Conservation (phyloP, 805 yeast genomes). For the Lachancea dasiensis region DNA sequence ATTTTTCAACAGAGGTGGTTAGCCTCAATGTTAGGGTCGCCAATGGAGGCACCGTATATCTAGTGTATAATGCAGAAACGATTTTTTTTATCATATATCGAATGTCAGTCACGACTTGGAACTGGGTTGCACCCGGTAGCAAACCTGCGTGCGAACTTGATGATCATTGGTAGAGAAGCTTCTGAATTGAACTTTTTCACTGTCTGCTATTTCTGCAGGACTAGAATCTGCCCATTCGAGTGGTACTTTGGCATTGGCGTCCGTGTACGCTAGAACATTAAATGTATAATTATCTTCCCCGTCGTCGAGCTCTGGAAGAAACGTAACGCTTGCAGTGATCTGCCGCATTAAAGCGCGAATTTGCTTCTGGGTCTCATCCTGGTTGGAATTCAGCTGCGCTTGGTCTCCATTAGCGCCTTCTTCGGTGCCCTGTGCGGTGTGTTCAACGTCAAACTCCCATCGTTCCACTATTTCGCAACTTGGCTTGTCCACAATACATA, state of each 20-base stretch:
- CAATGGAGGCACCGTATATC: too few species aligned
- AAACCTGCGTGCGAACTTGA: slow-evolving; percentile 65
- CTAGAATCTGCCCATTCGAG: slow-evolving; percentile 82
- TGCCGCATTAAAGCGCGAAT: slow-evolving; percentile 85
- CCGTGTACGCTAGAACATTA: slow-evolving; percentile 78
- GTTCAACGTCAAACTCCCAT: slow-evolving; percentile 75
- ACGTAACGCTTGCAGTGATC: slow-evolving; percentile 80
- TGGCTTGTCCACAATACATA: slow-evolving; percentile 66
- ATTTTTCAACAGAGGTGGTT: slow-evolving; percentile 19
- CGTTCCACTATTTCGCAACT: slow-evolving; percentile 67
- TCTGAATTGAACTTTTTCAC: slow-evolving; percentile 65
- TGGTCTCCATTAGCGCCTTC: slow-evolving; percentile 6
- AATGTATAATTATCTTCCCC: slow-evolving; percentile 65
- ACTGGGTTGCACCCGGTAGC: slow-evolving; percentile 29
- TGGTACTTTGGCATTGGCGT: slow-evolving; percentile 61
- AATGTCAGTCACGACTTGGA: neutral
- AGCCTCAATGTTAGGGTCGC: too few species aligned
- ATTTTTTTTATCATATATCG: too few species aligned
- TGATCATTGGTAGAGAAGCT: slow-evolving; percentile 64
- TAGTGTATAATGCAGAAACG: slow-evolving; percentile 2
- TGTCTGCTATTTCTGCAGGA: slow-evolving; percentile 47
- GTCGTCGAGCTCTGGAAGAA: slow-evolving; percentile 63
- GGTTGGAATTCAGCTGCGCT: too few species aligned
- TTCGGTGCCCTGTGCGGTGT: slow-evolving; percentile 16
- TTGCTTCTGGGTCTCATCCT: slow-evolving; percentile 54